These are phyloP conservation scores for Plasmodiophora brassicae DNA, from an alignment of 208 protist genomes.

Conservation along the genomic window DNA sequence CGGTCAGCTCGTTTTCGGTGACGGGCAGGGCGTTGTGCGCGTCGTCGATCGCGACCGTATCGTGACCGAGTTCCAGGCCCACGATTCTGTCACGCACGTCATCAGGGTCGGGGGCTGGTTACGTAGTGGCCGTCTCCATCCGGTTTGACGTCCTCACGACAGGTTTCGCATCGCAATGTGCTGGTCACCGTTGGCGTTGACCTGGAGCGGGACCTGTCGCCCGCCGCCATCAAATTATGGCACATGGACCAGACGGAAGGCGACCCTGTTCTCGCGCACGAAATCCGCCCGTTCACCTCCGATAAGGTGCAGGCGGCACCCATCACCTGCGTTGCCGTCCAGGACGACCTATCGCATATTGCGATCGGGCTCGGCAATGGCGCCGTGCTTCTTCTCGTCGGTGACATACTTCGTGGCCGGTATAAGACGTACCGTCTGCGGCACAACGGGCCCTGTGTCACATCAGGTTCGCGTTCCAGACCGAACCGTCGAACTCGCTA, in stretches of 20 bases:
- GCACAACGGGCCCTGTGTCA: background rate
- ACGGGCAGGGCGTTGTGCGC: background rate
- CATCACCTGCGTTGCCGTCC: background rate
- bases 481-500: background rate
- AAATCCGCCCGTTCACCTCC: background rate
- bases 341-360: conserved; percentile 10
- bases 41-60: background rate
- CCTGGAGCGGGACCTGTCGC: background rate
- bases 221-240: conserved; percentile 17
- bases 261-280: background rate
- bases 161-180: background rate
- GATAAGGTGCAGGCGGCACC: background rate
- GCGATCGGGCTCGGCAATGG: background rate
- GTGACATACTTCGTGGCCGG: background rate
- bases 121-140: background rate
- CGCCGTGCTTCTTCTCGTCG: background rate
- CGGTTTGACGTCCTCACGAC: background rate
- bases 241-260: background rate
- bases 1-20: background rate
- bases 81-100: background rate
- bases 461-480: background rate
- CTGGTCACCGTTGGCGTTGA: background rate
- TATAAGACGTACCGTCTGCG: conserved; percentile 11
- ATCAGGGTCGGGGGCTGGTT: too few relatives aligned
- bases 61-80: background rate